These are phyloP conservation scores for Citrus medica DNA, from an alignment of 345 rosid species.

Conservation along the genomic window DNA sequence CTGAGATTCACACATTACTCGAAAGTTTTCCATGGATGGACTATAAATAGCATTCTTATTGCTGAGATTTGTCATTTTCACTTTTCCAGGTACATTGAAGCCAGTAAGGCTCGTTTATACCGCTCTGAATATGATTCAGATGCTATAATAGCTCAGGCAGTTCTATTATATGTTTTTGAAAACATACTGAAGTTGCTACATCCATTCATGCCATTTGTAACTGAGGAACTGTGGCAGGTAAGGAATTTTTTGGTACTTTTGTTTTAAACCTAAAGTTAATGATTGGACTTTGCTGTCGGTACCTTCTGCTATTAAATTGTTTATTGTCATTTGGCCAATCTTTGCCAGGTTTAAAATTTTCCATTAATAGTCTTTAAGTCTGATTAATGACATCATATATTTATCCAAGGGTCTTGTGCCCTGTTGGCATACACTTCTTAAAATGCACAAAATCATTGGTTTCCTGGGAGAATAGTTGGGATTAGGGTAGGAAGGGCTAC, in stretches of 20 bases:
- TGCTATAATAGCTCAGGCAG: slow-evolving; percentile 72
- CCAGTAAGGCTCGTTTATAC: slow-evolving; percentile 87
- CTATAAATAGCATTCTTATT: neutral
- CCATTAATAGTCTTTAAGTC: neutral
- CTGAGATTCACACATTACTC: neutral
- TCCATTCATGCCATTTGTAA: slow-evolving; percentile 98
- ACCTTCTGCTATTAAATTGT: neutral
- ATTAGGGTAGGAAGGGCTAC: neutral
- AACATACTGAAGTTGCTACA: slow-evolving; percentile 81
- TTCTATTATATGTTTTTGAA: slow-evolving; percentile 80
- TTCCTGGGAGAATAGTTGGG: neutral
- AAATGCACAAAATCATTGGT: neutral
- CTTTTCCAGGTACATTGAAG: slow-evolving; percentile 79
- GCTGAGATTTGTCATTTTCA: slow-evolving; percentile 18
- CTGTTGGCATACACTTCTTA: neutral
- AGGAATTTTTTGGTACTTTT: neutral
- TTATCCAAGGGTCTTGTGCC: neutral
- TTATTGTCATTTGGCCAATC: neutral
- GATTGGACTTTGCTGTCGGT: neutral
- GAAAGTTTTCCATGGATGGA: neutral
- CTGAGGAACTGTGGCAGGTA: slow-evolving; percentile 98
- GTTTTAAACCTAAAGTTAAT: neutral
- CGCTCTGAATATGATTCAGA: slow-evolving; percentile 45
- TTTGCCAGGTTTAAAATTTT: neutral
- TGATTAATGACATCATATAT: neutral